A percentile compares a stretch with the other conserved stretches of the same genome.
phyloP scores from a whole-genome alignment of 441 rosid species.

The Breynia disticha region DNA sequence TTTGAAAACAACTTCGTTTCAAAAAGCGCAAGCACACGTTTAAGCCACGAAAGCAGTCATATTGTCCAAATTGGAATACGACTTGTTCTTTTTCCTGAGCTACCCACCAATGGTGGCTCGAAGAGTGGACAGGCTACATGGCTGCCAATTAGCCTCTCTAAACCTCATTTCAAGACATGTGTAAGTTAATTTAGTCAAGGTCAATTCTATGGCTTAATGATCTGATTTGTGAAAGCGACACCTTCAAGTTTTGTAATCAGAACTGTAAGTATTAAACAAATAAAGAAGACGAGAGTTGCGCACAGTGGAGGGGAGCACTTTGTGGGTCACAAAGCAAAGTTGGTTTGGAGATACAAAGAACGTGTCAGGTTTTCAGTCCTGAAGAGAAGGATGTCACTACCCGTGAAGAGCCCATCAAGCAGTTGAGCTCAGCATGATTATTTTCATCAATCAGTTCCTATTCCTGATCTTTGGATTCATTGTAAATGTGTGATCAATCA shows the following conservation, averaged over 20 bases:
- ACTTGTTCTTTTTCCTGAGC: background rate
- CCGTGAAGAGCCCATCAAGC: too few species aligned
- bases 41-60: too few species aligned
- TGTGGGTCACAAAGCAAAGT: slow-evolving; percentile 4
- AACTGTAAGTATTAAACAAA: background rate
- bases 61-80: background rate
- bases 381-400: too few species aligned
- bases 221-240: background rate
- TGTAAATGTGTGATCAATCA: too few species aligned
- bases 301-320: background rate
- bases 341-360: slow-evolving; percentile 2
- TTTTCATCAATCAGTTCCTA: background rate
- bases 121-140: background rate
- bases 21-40: too few species aligned
- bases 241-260: background rate
- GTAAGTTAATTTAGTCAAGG: slow-evolving; percentile 8
- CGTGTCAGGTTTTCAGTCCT: background rate
- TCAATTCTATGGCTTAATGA: slow-evolving; percentile 1
- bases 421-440: background rate
- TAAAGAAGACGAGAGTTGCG: background rate
- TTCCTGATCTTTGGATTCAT: too few species aligned
- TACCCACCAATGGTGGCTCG: background rate
- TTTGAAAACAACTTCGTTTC: too few species aligned
- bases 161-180: slow-evolving; percentile 4
- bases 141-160: background rate